These are phyloP conservation scores for Microdochium paspali DNA, from an alignment of 2,329 filamentous ascomycete genomes.

Conservation along the genomic window DNA sequence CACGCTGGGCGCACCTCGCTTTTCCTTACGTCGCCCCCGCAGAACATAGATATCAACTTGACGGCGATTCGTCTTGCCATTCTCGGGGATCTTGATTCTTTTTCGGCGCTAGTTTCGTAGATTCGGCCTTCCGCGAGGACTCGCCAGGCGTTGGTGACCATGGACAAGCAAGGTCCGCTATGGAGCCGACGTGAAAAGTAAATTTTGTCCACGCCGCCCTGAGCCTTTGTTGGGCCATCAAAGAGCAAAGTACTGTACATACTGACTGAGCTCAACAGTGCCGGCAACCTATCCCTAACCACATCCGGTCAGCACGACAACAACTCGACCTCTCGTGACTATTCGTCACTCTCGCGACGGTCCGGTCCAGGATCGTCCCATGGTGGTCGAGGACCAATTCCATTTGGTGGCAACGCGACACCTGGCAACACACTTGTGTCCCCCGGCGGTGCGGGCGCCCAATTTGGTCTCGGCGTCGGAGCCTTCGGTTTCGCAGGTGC, in stretches of 20 bases:
- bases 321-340: conserved; percentile 34
- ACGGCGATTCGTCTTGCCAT: not conserved
- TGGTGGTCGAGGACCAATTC: conserved; percentile 55
- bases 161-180: conserved; percentile 46
- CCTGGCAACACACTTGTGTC: conserved; percentile 62
- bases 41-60: no score
- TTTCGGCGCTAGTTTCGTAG: not conserved
- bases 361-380: conserved; percentile 63
- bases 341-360: conserved; percentile 44
- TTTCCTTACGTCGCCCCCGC: no score
- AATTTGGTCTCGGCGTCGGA: conserved; percentile 88
- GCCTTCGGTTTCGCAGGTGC: conserved; percentile 94
- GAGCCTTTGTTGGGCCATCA: no score
- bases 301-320: conserved; percentile 47
- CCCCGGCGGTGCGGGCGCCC: conserved; percentile 68
- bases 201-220: conserved; percentile 18
- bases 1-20: no score
- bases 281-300: conserved; percentile 84
- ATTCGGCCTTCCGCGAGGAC: not conserved
- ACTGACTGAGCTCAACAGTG: no score
- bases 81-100: not conserved
- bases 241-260: no score
- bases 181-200: conserved; percentile 83
- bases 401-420: conserved; percentile 64
- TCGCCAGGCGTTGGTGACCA: conserved; percentile 17